Percentiles rank a stretch among this genome's conserved stretches.
These are phyloP conservation scores for Amphibolis antarctica DNA, from an alignment of 106 monocot species.

Conservation along the genomic window DNA sequence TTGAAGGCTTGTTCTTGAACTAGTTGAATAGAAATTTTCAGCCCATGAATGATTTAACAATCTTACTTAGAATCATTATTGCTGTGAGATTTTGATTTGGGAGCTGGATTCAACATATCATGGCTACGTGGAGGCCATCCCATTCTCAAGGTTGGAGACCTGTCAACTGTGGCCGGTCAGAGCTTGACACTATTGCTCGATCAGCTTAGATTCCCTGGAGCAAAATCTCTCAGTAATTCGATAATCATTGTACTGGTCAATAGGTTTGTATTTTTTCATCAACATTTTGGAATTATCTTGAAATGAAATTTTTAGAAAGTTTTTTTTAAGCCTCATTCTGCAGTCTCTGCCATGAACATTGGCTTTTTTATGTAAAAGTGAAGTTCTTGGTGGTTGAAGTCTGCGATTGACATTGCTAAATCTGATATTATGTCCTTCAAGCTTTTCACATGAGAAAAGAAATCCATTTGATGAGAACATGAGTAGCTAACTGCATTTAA, in stretches of 20 bases:
- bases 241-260: conserved; percentile 76
- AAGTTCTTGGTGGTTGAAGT: no score
- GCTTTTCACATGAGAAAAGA: no score
- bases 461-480: no score
- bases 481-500: no score
- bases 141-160: conserved; percentile 67
- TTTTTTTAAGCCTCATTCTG: no score
- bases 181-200: conserved; percentile 75
- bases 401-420: no score
- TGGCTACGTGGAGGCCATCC: conserved; percentile 85
- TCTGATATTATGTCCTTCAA: no score
- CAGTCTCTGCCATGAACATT: no score
- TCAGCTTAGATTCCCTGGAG: conserved; percentile 73
- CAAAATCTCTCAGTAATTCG: conserved; percentile 68
- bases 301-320: no score
- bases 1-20: not conserved
- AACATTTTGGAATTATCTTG: no score
- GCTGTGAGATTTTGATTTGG: conserved; percentile 13
- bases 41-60: not conserved
- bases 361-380: no score
- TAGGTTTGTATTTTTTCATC: conserved; percentile 32
- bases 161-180: conserved; percentile 73
- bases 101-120: conserved; percentile 56
- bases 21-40: not conserved
- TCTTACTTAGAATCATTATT: not conserved